Base-by-base conservation (phyloP, 192 early-diverging fungal genomes). In the Haplosporangium gracile region DNA sequence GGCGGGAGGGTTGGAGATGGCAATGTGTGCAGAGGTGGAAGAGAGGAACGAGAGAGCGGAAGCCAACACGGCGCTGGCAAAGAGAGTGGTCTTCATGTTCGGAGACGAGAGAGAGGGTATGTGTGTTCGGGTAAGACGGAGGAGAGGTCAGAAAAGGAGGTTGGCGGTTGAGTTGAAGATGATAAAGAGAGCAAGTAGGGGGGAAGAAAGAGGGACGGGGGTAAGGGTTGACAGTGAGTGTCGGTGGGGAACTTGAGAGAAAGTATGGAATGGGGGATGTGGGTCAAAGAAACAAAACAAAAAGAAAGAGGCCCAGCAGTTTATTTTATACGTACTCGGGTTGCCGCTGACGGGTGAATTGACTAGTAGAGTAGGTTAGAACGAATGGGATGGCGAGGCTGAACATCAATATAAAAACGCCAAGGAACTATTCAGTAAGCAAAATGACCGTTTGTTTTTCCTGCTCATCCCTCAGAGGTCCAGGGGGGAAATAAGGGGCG, bases 1-100 rank as follows among this genome's bases (percentile, higher is more conserved):
- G 34, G 42, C 65, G 32, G 78, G 87, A 69, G 87, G 87, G 78
- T 75, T 78, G 38, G 76, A 79, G 29, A 87, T 87, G 5, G 85
- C 51, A 20, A 76, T 79, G 20, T 88, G 87, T 11, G 77, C 81
- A 29, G 74, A 83, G 68, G 80, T 72, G 29, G 77, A 43, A 26
- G 81, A 45, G 32, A 83, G 40, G 39, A 80, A 34, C 7, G 85
- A 80, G 22, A 80, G 60, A 39, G 68, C 43, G 32, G 47, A 39
- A 24, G 72, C 60, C 20, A 75, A n/a, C 36, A 77, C 43, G 70
- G 75, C 72, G 32, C 74, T 76, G 29, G 55, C 81, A 71, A 82
- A 26, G 39, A 70, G 43, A 40, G 51, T 26, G 51, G 72, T 45
- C 70, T 82, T 82, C 81, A 82, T 82, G 43, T 45, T 70, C 8